phyloP scores from a whole-genome alignment of 164 flowering plant genomes.

The Piper betle region DNA sequence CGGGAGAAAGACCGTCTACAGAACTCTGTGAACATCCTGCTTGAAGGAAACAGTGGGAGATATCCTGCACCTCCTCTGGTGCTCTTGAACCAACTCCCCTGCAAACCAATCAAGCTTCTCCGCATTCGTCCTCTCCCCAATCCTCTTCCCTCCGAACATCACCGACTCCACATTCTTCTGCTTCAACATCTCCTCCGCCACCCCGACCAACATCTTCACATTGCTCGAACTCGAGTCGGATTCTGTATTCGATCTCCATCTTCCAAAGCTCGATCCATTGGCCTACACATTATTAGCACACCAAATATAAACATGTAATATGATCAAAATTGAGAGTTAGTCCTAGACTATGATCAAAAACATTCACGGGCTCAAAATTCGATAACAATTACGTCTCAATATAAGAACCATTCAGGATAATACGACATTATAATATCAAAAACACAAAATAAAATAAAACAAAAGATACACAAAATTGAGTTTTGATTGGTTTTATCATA shows the following conservation, averaged over 20 bases:
- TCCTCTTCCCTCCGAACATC: constrained; percentile 72
- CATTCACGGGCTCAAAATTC: no score
- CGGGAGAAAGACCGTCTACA: no score
- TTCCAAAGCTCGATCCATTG: neutral
- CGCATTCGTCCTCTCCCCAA: constrained; percentile 59
- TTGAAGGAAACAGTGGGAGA: constrained; percentile 98
- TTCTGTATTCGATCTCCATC: constrained; percentile 1
- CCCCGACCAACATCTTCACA: constrained; percentile 1
- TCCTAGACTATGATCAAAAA: no score
- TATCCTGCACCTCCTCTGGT: constrained; percentile 88
- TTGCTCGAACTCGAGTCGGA: constrained; percentile 3
- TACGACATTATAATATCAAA: no score
- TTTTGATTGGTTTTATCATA: no score
- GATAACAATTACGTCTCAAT: no score
- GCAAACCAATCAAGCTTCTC: constrained; percentile 95
- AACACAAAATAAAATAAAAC: no score
- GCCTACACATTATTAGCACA: no score
- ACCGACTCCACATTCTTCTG: constrained; percentile 89
- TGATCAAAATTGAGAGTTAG: no score
- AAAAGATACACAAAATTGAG: no score
- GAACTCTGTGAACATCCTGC: constrained; percentile 40
- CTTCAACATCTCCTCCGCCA: constrained; percentile 30
- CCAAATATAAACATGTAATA: no score
- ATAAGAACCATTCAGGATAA: no score
- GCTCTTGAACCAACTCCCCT: constrained; percentile 74